phyloP scores from a whole-genome alignment of 2,329 filamentous ascomycete species.

The Cordyceps cateniannulata region DNA sequence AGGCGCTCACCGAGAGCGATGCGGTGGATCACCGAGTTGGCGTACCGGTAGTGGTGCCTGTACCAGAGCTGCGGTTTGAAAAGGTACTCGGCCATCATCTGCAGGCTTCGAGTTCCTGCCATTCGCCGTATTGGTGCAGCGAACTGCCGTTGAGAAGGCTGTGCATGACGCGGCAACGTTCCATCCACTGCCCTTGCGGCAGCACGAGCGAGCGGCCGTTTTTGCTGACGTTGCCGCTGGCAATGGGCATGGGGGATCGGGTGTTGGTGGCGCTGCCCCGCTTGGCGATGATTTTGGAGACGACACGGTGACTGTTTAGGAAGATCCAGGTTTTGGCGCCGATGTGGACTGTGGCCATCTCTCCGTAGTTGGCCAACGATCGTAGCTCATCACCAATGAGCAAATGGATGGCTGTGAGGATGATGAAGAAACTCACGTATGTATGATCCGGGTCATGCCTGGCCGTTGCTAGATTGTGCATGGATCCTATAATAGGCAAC shows the following conservation, averaged over 20 bases:
- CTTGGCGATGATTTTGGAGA: constrained; percentile 31
- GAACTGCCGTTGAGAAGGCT: constrained; percentile 28
- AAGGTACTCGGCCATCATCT: constrained; percentile 25
- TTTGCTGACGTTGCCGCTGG: constrained; percentile 30
- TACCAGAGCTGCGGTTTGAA: constrained; percentile 29
- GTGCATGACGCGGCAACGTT: constrained; percentile 33
- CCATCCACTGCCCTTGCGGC: constrained; percentile 27
- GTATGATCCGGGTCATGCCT: neutral
- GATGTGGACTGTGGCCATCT: constrained; percentile 23
- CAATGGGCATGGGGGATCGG: constrained; percentile 19
- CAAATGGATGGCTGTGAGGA: neutral
- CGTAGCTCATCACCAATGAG: neutral
- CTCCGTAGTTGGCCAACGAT: constrained; percentile 18
- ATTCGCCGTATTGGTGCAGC: constrained; percentile 25
- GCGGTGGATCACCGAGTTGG: constrained; percentile 30
- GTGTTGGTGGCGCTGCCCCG: constrained; percentile 27
- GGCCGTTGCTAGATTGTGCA: neutral
- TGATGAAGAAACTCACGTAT: neutral
- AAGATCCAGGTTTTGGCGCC: constrained; percentile 34
- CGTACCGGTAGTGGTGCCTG: constrained; percentile 33
- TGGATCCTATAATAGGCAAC: neutral
- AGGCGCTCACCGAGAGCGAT: constrained; percentile 29
- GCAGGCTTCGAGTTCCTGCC: constrained; percentile 29
- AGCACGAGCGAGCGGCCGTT: constrained; percentile 27
- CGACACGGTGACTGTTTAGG: constrained; percentile 34